Base-by-base conservation (phyloP, 805 yeast species). In the Wickerhamomyces silvicola region DNA sequence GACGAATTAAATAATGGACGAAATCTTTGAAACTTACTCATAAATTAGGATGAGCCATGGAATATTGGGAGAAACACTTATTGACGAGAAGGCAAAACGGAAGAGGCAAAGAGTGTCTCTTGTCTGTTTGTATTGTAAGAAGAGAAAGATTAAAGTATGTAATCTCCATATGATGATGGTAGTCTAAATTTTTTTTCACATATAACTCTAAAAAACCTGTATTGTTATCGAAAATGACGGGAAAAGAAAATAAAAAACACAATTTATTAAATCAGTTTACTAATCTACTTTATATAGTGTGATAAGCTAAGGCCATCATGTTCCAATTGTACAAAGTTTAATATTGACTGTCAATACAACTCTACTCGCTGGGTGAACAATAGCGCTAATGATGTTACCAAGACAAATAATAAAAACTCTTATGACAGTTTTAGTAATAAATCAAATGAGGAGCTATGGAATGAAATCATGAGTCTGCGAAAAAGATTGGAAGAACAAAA, bases 61-160 rank as follows among this genome's bases (percentile, higher is more conserved):
- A n/a, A n/a, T n/a, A n/a, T n/a, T n/a, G n/a, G n/a, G n/a, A n/a
- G n/a, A n/a, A n/a, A n/a, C n/a, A n/a, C n/a, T n/a, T n/a, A n/a
- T n/a, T n/a, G n/a, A n/a, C n/a, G n/a, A n/a, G n/a, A 26, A 18
- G 11, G 22, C 17, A n/a, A 30, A 19, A 11, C 23, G 28, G 11
- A 39, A 38, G 31, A 36, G 61, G 22, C 60, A 60, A 19, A 41
- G 68, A 20, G 38, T 56, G 5, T 46, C 52, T 0, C 42, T 64
- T 5, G 68, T 52, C 9, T 60, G 64, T 35, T 35, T 36, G 3
- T 43, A 48, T 15, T 60, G 65, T 40, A 57, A 55, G 28, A 39
- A 48, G 25, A 39, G 60, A 22, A 59, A 59, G 39, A 53, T 39
- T 26, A 39, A 36, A 21, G 31, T 28, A 28, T 11, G 31, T 28